These are phyloP conservation scores for Trichoderma sp. DNA, from an alignment of 2,329 filamentous ascomycete genomes.

Conservation along the genomic window DNA sequence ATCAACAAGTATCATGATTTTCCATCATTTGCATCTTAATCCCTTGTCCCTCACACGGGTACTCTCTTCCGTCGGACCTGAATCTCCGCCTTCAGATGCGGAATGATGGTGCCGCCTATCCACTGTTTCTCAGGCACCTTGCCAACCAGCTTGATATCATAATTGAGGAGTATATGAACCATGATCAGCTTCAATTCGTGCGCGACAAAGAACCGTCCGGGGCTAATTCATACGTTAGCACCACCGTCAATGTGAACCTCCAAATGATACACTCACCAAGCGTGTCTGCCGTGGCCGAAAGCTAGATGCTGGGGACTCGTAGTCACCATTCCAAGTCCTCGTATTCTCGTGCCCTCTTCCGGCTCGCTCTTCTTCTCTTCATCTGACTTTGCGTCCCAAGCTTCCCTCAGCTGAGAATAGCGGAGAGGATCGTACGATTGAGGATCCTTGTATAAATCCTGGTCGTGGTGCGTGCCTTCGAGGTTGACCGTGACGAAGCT, in stretches of 20 bases:
- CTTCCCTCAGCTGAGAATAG: slow-evolving; percentile 43
- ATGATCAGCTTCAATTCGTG: slow-evolving; percentile 55
- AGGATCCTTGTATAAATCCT: slow-evolving; percentile 41
- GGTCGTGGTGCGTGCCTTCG: slow-evolving; percentile 46
- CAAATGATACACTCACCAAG: slow-evolving; percentile 33
- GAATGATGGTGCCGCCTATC: slow-evolving; percentile 42
- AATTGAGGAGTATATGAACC: slow-evolving; percentile 49
- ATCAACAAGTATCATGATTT: too few relatives aligned
- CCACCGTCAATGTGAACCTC: neutral
- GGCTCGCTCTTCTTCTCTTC: slow-evolving; percentile 32
- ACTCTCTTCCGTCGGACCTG: slow-evolving; percentile 26
- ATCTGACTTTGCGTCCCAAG: slow-evolving; percentile 30
- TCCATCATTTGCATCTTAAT: neutral
- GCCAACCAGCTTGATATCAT: slow-evolving; percentile 46
- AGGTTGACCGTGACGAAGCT: slow-evolving; percentile 43
- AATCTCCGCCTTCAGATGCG: slow-evolving; percentile 28
- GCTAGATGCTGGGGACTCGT: slow-evolving; percentile 49
- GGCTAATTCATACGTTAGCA: slow-evolving; percentile 29
- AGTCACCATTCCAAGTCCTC: slow-evolving; percentile 47
- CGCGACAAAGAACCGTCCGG: slow-evolving; percentile 55
- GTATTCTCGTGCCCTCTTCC: slow-evolving; percentile 35
- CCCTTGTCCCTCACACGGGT: neutral
- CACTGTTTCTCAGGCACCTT: slow-evolving; percentile 41
- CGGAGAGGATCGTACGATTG: slow-evolving; percentile 48
- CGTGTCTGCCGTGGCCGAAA: slow-evolving; percentile 57